Evolutionary conservation across 306 rosid genomes (phyloP), one percentile per base, ranked within the genome.

Genomic region (Trifolium pratense): DNA sequence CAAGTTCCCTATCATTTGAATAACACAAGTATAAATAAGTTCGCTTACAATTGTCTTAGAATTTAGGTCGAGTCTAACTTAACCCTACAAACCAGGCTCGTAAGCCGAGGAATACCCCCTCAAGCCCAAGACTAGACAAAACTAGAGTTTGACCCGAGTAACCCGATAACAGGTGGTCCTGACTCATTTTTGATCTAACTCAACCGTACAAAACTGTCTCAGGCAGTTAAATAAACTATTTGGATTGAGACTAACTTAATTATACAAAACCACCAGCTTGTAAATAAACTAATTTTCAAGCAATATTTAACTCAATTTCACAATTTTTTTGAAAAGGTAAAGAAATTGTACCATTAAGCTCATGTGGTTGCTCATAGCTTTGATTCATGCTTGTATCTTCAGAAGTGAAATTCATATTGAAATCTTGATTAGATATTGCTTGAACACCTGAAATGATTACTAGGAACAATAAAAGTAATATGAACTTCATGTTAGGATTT

Each of bases 1-100:
- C 36, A 32, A n/a, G 29, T 58, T 66, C 39, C 70, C 86, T 71
- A 6, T 42, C 39, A 39, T 21, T 10, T 51, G 14, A 69, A 71
- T 17, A 69, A 7, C 39, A 63, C 23, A 49, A 64, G 9, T 31
- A 15, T 42, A 53, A 20, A 56, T 12, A 1, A 20, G 23, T 7
- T 16, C 7, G 56, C 56, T 49, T n/a, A 49, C 56, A 18, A 52
- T 18, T 9, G 26, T 53, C 29, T 53, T 18, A 53, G 31, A 53
- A 53, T 4, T 53, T 10, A 7, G 29, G 14, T 9, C 9, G 26
- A 18, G 59, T 53, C 29, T 20, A 15, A 53, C 29, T 52, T 29
- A 18, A 52, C 14, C 59, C 59, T 52, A 52, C 26, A 52, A 52
- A 52, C 18, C 9, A 1, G 18, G 2, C 6, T 48, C 5, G 20